Evolutionary conservation across 805 yeast genomes (phyloP).

Genomic region (Lachancea fermentati): DNA sequence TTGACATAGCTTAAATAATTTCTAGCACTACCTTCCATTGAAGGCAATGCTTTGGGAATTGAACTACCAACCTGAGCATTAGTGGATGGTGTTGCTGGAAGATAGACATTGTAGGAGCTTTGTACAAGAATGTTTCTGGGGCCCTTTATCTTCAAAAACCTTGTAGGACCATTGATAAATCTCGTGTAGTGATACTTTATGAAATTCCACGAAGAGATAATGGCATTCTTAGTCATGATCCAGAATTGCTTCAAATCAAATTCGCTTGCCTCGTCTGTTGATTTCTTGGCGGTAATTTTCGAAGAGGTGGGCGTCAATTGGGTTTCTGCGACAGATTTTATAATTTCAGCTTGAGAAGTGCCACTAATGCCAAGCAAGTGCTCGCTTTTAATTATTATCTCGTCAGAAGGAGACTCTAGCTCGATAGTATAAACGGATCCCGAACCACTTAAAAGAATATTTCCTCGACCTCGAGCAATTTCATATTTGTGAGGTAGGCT

Average conservation of each 20-base stretch:
- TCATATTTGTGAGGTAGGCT: constrained; percentile 19
- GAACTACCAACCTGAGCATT: background rate
- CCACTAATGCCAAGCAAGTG: constrained; percentile 31
- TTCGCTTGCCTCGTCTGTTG: constrained; percentile 8
- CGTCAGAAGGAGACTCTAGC: constrained; percentile 20
- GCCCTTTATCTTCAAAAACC: constrained; percentile 27
- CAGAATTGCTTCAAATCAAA: constrained; percentile 15
- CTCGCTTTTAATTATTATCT: constrained; percentile 25
- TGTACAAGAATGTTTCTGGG: constrained; percentile 33
- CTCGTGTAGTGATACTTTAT: constrained; percentile 10
- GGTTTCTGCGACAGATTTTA: constrained; percentile 17
- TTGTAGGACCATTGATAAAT: constrained; percentile 20
- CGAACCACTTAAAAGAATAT: constrained; percentile 23
- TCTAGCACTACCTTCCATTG: constrained; percentile 1
- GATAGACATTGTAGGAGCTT: constrained; percentile 19
- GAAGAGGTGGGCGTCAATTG: constrained; percentile 2
- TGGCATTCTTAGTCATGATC: constrained; percentile 10
- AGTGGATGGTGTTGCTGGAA: constrained; percentile 13
- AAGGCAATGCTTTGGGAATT: background rate
- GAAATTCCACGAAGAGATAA: constrained; percentile 11
- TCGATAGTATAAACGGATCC: constrained; percentile 29
- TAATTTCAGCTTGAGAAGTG: constrained; percentile 24
- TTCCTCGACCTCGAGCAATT: constrained; percentile 30
- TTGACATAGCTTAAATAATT: constrained; percentile 23
- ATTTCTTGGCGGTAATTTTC: background rate